These are phyloP conservation scores for Penicillium corylophilum DNA, from an alignment of 2,329 filamentous ascomycete genomes.

Conservation along the genomic window DNA sequence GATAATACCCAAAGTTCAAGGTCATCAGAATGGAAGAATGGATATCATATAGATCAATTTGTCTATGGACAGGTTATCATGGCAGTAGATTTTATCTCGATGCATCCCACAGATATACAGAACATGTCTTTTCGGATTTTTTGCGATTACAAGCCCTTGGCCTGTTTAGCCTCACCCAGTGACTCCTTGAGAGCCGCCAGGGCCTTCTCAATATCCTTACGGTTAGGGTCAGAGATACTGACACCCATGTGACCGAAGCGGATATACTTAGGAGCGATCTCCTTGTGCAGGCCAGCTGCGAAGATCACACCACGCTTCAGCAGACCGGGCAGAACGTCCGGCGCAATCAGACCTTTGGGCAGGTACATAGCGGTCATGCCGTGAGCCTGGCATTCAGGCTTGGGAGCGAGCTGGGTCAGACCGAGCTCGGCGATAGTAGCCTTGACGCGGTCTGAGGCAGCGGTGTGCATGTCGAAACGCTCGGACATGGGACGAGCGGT, in stretches of 20 bases:
- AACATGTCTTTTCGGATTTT: not conserved
- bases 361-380: conserved; percentile 98
- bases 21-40: not conserved
- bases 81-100: not conserved
- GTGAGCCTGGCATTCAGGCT: conserved; percentile 89
- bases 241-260: conserved; percentile 98
- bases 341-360: conserved; percentile 75
- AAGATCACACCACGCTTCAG: conserved; percentile 88
- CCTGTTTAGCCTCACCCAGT: conserved; percentile 70
- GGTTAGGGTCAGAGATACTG: conserved; percentile 75
- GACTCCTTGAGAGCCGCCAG: conserved; percentile 73
- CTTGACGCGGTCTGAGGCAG: conserved; percentile 82
- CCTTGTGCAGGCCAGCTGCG: conserved; percentile 92
- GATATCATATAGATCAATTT: not conserved
- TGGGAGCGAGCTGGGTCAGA: conserved; percentile 78
- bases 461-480: conserved; percentile 78
- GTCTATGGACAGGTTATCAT: not conserved
- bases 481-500: conserved; percentile 75
- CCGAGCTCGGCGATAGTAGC: conserved; percentile 76
- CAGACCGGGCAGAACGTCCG: conserved; percentile 81
- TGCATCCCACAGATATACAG: not conserved
- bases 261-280: conserved; percentile 90
- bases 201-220: conserved; percentile 81
- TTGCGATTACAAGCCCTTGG: conserved; percentile 42
- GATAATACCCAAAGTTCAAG: not conserved